phyloP scores from a whole-genome alignment of 2,329 filamentous ascomycete species.

The Talaromyces sp. region DNA sequence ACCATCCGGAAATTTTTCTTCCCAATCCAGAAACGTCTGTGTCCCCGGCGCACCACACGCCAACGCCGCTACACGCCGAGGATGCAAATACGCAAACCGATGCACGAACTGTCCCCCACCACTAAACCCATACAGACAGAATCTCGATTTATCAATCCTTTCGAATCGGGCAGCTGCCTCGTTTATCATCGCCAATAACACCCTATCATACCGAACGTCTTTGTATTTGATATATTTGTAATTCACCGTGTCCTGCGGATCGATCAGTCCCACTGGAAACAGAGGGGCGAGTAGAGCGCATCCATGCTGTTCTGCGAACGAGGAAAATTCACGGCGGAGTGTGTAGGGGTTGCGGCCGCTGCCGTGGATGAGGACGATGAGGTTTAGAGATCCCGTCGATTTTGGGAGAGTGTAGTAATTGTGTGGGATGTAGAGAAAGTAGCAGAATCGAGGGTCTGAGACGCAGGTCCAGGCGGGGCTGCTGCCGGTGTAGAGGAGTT shows the following conservation, averaged over 20 bases:
- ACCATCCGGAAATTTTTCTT: background rate
- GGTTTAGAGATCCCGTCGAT: too few relatives aligned
- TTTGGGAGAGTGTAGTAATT: background rate
- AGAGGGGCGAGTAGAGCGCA: slow-evolving; percentile 6
- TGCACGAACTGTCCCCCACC: slow-evolving; percentile 4
- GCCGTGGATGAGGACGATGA: too few relatives aligned
- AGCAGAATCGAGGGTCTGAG: slow-evolving; percentile 6
- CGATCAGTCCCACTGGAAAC: background rate
- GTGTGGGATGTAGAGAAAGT: slow-evolving; percentile 10
- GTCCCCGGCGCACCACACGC: slow-evolving; percentile 9
- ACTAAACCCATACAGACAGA: slow-evolving; percentile 11
- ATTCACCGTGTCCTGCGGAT: slow-evolving; percentile 6
- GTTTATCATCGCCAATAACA: background rate
- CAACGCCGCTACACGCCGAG: background rate
- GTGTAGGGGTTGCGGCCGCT: too few relatives aligned
- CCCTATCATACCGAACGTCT: background rate
- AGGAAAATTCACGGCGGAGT: slow-evolving; percentile 1
- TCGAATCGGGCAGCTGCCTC: background rate
- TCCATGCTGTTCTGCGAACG: background rate
- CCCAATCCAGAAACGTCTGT: background rate
- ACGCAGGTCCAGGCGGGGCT: slow-evolving; percentile 7
- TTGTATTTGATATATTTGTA: slow-evolving; percentile 10
- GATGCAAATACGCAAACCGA: slow-evolving; percentile 13
- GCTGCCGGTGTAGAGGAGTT: too few relatives aligned
- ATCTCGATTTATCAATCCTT: background rate